These are phyloP conservation scores for Ephemerocybe angulata DNA, from an alignment of 768 basidiomycete species.

Conservation along the genomic window DNA sequence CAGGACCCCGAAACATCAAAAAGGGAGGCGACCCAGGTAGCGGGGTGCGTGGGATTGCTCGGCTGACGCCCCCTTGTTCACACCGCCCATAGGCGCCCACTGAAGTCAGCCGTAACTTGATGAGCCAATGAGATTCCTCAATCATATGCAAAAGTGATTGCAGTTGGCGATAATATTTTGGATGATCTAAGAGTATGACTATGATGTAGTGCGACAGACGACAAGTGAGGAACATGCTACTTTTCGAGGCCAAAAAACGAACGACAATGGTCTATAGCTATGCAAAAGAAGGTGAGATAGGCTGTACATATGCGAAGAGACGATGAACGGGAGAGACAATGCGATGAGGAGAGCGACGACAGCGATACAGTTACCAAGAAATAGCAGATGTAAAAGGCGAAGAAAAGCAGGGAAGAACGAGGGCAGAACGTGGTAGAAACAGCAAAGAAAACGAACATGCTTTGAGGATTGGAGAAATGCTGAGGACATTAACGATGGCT, in stretches of 20 bases:
- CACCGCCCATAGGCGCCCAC: no score
- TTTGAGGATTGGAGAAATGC: not conserved
- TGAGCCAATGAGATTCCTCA: no score
- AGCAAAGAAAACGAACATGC: not conserved
- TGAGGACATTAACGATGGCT: not conserved
- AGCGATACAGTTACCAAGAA: not conserved
- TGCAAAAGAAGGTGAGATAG: constrained; percentile 14
- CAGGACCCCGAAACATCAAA: no score
- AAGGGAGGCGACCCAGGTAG: no score
- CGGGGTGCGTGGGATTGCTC: no score
- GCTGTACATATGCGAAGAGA: constrained; percentile 5
- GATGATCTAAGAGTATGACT: no score
- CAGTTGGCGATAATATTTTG: no score
- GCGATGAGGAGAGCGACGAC: not conserved
- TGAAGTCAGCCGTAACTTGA: no score
- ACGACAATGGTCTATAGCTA: not conserved
- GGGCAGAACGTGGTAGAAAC: not conserved
- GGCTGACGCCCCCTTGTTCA: no score
- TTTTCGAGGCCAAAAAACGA: not conserved
- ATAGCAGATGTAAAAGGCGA: not conserved
- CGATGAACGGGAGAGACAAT: not conserved
- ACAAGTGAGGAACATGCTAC: not conserved
- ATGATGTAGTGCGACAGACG: not conserved
- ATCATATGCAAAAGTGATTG: no score
- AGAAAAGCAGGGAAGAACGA: not conserved